Base-by-base conservation (phyloP, 257 asterid genomes). In the Rehmannia glutinosa region DNA sequence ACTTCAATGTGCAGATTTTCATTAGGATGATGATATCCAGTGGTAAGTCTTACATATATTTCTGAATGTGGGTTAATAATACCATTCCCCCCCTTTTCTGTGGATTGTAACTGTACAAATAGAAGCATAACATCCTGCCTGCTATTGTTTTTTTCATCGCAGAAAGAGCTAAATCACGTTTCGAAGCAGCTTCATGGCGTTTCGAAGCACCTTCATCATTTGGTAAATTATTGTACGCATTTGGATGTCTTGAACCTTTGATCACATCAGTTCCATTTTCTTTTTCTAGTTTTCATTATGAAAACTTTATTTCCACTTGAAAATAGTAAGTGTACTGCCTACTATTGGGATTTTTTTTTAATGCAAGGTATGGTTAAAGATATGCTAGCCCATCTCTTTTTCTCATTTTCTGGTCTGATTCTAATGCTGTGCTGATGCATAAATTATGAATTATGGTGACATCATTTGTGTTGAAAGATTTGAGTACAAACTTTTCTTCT, bases 101-200 rank as follows among this genome's bases (percentile, higher is more conserved):
- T n/a, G 45, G 23, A 58, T 17, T 35, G 13, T 57, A 56, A 15
- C 27, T 6, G 20, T 23, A 10, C 25, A 54, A 16, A 43, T 2
- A 42, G 41, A 39, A 23, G n/a, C 33, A 8, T 25, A 45, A n/a
- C 54, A 8, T 73, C 62, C 17, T 56, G 27, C 12, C 10, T 42
- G 43, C 9, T 62, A 1, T 11, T 61, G 62, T 51, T 25, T 17
- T 17, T 41, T 73, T 72, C 10, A 27, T 69, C 79, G 78, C 92
- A 87, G 97, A 80, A 66, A 63, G 92, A 90, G 89, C 88, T 89
- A n/a, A 78, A 62, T 6, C 89, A 80, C 35, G 88, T 85, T 17
- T 77, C 86, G 4, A 74, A 81, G 83, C 84, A 78, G 82, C 91
- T 83, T 41, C 70, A 51, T 42, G 70, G 58, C 45, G 90, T 86